Conservation (phyloP, 306 rosid genomes). For the Cucurbita maxima region DNA sequence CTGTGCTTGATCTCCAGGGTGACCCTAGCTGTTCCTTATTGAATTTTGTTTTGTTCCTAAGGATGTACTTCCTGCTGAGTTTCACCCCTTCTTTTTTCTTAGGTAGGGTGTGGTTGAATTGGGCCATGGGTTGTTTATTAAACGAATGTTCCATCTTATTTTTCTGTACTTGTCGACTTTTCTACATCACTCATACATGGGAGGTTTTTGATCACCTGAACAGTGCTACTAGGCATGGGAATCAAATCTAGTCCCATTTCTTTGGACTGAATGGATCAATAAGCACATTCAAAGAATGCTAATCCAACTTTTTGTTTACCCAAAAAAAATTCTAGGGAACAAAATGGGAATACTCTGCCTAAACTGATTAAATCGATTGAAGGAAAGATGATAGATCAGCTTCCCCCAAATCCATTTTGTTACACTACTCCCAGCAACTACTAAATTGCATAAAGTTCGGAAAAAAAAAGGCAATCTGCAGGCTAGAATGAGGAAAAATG, state of each 20-base stretch:
- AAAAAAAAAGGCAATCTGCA: background rate
- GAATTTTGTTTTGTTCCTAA: background rate
- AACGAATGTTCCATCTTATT: slow-evolving; percentile 5
- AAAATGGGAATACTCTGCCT: background rate
- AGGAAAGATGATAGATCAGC: background rate
- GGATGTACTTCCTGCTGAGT: slow-evolving; percentile 3
- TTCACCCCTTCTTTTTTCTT: slow-evolving; percentile 1
- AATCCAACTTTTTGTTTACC: background rate
- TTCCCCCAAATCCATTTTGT: background rate
- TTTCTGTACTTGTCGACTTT: background rate
- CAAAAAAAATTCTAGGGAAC: background rate
- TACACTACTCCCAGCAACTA: background rate
- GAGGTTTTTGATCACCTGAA: background rate
- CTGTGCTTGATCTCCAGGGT: slow-evolving; percentile 9
- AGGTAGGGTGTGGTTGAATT: slow-evolving; percentile 1
- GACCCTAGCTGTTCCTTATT: slow-evolving; percentile 8
- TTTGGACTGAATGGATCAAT: background rate
- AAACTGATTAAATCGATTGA: background rate
- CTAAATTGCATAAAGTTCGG: background rate
- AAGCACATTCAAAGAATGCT: background rate
- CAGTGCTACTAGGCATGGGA: background rate
- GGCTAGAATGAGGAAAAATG: background rate
- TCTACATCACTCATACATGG: background rate
- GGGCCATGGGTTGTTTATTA: slow-evolving; percentile 4
- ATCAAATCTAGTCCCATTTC: background rate